Evolutionary conservation across 805 yeast species (phyloP), one percentile per base, ranked within the genome.

Genomic region (Kodamaea leandrae): DNA sequence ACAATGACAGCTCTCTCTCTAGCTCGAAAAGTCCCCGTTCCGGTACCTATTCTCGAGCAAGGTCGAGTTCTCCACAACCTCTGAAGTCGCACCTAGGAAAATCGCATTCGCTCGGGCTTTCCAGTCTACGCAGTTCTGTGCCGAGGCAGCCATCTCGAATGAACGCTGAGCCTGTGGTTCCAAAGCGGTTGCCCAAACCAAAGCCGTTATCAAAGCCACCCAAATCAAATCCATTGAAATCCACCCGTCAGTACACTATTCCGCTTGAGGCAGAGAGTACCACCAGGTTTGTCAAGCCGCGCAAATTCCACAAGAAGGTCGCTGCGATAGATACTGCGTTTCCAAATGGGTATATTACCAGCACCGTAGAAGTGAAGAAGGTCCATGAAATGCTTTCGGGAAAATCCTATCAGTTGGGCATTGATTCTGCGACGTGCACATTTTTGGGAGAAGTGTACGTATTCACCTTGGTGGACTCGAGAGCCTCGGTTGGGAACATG

Each of bases 191-290:
- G 13, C 17, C 17, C 6, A 27, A 27, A 14, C 32, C 32, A 7
- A 16, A 8, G 15, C 32, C 32, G 13, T 27, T 27, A n/a, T n/a
- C n/a, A n/a, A n/a, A n/a, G 16, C 13, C 18, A 13, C 17, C 13
- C 10, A 10, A 27, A 27, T 16, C 33, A 17, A 30, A 16, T 21
- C 25, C 10, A 21, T 21, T 21, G 25, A 21, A 21, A 21, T 7
- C 6, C 25, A 6, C 32, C 3, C 24, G 21, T 71, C 72, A 1
- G 34, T 45, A 13, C 42, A 68, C 72, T 2, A 57, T 62, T 2
- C 60, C 46, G 0, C 49, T 61, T 36, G 74, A 68, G 45, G 66
- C 59, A 0, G 73, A 67, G 35, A 64, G 67, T 36, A 45, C 50
- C 3, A 44, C 40, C 8, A 49, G 42, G 16, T 56, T 47, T 29